Conservation (phyloP, 1,139 yeast genomes). For the Scheffersomyces stambukii region DNA sequence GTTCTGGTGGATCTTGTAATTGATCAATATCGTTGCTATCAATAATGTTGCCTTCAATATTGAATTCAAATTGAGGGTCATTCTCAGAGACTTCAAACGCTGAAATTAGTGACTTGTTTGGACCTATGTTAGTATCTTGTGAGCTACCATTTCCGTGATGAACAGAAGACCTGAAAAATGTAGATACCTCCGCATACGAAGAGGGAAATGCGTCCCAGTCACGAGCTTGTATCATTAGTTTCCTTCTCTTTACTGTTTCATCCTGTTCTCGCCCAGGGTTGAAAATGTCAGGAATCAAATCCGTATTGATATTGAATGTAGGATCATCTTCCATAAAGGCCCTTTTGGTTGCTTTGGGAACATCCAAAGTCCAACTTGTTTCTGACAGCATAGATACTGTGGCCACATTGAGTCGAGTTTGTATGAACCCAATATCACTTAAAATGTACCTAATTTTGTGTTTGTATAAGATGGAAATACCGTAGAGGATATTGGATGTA, state of each 20-base stretch:
- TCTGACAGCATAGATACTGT: neutral
- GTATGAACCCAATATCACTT: constrained; percentile 26
- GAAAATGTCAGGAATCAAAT: constrained; percentile 17
- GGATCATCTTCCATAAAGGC: constrained; percentile 37
- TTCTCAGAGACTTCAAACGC: neutral
- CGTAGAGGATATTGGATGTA: constrained; percentile 51
- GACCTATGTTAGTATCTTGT: no score
- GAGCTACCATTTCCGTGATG: neutral
- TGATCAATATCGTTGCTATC: no score
- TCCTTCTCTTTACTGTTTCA: constrained; percentile 10
- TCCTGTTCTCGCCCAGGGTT: no score
- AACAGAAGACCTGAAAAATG: neutral
- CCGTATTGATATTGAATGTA: constrained; percentile 30
- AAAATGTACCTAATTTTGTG: constrained; percentile 46
- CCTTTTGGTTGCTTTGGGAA: constrained; percentile 3
- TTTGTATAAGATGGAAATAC: constrained; percentile 52
- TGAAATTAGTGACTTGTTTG: no score
- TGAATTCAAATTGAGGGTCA: constrained; percentile 13
- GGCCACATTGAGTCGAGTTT: constrained; percentile 17
- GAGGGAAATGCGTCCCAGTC: constrained; percentile 7
- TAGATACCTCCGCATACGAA: neutral
- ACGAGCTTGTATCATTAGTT: constrained; percentile 12
- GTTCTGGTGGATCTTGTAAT: no score
- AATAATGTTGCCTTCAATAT: constrained; percentile 13
- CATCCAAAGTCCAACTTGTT: no score